Evolutionary conservation across 2,329 filamentous ascomycete genomes (phyloP), one percentile per base, ranked within the genome.

Genomic region (Alternaria triticimaculans): DNA sequence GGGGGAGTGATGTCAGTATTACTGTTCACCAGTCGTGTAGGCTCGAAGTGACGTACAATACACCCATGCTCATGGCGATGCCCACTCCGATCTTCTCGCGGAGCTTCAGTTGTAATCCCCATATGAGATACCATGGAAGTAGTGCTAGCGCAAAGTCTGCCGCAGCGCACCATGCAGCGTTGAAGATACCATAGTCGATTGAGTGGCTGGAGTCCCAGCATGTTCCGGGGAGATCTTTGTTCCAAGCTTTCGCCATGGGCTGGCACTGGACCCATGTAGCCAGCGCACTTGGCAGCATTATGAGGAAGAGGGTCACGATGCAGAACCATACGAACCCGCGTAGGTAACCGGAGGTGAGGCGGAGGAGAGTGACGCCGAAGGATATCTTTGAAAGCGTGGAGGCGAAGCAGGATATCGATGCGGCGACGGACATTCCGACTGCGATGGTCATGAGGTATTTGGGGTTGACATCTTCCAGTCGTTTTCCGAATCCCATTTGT

Each of bases 41-140:
- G 5, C 10, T 21, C 6, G 14, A 41, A 15, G 5, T 5, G 5
- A 65, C 68, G 33, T 59, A 74, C 70, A 76, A 53, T 2, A 76
- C 9, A 26, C 74, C 74, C 67, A 75, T 70, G 53, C 70, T 73
- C 74, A 76, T 76, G 3, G 74, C 74, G n/a, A 76, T 68, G 0
- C 72, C 69, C 3, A 76, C 68, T 12, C 74, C 74, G 12, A 76
- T 63, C 50, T 75, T 76, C 53, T 76, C 73, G n/a, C 63, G 64
- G 4, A 54, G 46, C 26, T 58, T 62, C 46, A 76, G 55, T n/a
- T 71, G 67, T 23, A 76, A 53, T 0, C 62, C 63, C 72, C 68
- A 70, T 10, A 76, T 61, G n/a, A 76, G 26, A 30, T 66, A 72
- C 74, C 74, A 76, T 2, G 74, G 74, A 10, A 76, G 33, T 10